A percentile compares a stretch with the other conserved stretches of the same genome.
phyloP scores from a whole-genome alignment of 257 asterid species.

The Solanum etuberosum region DNA sequence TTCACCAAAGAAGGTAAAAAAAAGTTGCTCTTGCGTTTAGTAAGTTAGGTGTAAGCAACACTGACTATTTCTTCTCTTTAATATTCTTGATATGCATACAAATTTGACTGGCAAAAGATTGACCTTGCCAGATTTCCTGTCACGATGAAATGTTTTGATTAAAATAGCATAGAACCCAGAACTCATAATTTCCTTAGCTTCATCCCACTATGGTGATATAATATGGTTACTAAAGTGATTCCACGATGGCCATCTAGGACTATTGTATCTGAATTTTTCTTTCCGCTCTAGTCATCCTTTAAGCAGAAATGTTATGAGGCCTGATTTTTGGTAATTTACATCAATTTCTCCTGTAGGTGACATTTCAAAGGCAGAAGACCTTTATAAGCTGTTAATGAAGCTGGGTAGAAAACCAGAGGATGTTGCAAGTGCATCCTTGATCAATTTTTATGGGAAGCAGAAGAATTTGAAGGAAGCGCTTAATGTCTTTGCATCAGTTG shows the following conservation, averaged over 20 bases:
- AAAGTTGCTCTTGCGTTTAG: background rate
- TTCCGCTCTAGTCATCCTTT: background rate
- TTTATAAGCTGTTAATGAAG: conserved; percentile 43
- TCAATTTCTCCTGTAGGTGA: conserved; percentile 46
- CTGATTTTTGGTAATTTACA: conserved; percentile 6
- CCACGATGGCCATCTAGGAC: background rate
- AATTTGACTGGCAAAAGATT: background rate
- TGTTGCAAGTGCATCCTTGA: conserved; percentile 60
- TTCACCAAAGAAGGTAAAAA: conserved; percentile 52
- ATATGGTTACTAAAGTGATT: background rate
- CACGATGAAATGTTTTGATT: background rate
- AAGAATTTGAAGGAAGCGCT: conserved; percentile 45
- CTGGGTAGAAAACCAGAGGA: conserved; percentile 44
- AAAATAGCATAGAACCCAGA: background rate
- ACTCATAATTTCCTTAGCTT: background rate
- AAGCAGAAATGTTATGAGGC: background rate
- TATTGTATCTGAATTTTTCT: background rate
- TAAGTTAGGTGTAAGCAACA: background rate
- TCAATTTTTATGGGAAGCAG: conserved; percentile 54
- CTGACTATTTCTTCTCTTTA: background rate
- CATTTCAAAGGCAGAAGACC: conserved; percentile 33
- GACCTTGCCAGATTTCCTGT: background rate
- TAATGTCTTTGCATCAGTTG: conserved; percentile 38
- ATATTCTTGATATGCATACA: background rate
- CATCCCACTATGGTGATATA: background rate